These are phyloP conservation scores for Psilocybe sp. DNA, from an alignment of 768 basidiomycete genomes.

Conservation along the genomic window DNA sequence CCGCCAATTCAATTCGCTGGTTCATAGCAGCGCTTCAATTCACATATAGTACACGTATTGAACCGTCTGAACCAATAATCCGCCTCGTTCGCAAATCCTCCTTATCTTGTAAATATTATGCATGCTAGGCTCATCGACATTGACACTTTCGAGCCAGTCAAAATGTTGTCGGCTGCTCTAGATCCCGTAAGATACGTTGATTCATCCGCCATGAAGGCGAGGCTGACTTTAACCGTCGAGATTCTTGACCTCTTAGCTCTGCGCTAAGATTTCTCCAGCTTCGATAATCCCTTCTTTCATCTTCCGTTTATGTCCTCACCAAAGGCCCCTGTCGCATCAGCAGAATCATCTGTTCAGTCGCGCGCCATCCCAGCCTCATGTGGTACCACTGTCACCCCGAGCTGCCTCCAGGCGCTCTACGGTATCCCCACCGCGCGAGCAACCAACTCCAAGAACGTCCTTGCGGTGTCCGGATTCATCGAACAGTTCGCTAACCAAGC, in stretches of 20 bases:
- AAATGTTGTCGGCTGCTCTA: too few species aligned
- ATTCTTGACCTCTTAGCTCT: neutral
- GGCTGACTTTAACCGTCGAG: too few species aligned
- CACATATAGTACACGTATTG: too few species aligned
- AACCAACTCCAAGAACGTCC: conserved; percentile 22
- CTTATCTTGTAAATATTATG: too few species aligned
- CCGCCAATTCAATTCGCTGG: too few species aligned
- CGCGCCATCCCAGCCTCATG: conserved; percentile 24
- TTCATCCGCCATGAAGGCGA: too few species aligned
- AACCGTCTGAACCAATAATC: too few species aligned
- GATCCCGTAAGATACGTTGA: too few species aligned
- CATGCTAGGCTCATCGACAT: too few species aligned
- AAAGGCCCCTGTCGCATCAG: conserved; percentile 4
- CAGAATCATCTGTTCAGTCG: neutral
- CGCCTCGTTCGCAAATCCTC: too few species aligned
- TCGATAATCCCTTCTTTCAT: conserved; percentile 14
- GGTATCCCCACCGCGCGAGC: conserved; percentile 29
- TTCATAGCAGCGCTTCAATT: too few species aligned
- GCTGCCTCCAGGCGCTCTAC: conserved; percentile 32
- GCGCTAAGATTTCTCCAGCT: conserved; percentile 1
- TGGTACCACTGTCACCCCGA: conserved; percentile 24
- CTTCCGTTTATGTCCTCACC: conserved; percentile 13
- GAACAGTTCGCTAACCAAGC: conserved; percentile 29
- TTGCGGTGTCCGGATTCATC: conserved; percentile 31
- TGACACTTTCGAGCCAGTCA: too few species aligned